Evolutionary conservation across 1,284 basidiomycete species (phyloP), one percentile per base, ranked within the genome.

Genomic region (Ganoderma boninense): DNA sequence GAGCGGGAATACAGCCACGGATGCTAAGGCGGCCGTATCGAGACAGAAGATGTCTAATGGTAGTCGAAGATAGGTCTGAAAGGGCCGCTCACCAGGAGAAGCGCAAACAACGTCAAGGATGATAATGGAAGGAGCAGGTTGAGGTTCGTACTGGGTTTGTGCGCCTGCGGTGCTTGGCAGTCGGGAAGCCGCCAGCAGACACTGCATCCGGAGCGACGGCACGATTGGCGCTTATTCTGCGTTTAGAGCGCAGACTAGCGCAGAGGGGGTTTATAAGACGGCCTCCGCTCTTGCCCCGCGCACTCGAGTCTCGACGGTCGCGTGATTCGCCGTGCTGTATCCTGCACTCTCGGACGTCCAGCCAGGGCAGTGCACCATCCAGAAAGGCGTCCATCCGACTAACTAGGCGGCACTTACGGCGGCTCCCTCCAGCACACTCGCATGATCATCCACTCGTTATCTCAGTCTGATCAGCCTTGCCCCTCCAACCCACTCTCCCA

Each of bases 391-490:
- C 32, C 5, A 57, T 57, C 54, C 54, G 26, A 57, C 29, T 32
- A 46, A n/a, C n/a, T n/a, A n/a, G n/a, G n/a, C n/a, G n/a, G n/a
- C n/a, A n/a, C n/a, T n/a, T 57, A 57, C 29, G 54, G 23, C 29
- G 18, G 26, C 29, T 32, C 18, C 54, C 32, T 57, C 32, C 54
- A 57, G 49, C 54, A 23, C 63, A 14, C 62, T 20, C 43, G 43
- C 7, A 38, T 38, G 38, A 38, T 10, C 38, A 38, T 38, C 38
- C 38, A 10, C 38, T 10, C 38, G 32, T 70, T 70, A 67, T n/a
- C n/a, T n/a, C n/a, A n/a, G n/a, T 70, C 69, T 67, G 69, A 70
- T 70, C 59, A 59, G 61, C 59, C 65, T 54, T 61, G 13, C n/a
- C 60, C 11, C 57, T 49, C 65, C 42, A 13, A 38, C 18, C 35